These are phyloP conservation scores for Moricandia arvensis DNA, from an alignment of 345 rosid species.

Conservation along the genomic window DNA sequence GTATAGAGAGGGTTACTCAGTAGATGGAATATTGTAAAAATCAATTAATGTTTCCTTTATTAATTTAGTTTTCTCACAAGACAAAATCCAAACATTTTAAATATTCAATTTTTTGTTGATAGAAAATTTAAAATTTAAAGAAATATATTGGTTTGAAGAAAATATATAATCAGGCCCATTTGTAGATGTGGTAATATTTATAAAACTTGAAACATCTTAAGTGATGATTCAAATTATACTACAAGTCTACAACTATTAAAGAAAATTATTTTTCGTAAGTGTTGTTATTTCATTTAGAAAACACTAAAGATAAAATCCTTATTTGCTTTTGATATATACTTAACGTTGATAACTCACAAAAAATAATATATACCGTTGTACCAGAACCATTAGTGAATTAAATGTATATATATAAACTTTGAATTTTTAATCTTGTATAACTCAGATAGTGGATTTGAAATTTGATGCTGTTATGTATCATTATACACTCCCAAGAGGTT, in stretches of 20 bases:
- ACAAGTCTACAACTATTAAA: neutral
- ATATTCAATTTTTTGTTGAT: neutral
- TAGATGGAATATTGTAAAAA: neutral
- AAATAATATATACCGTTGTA: neutral
- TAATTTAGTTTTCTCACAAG: neutral
- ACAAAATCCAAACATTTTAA: neutral
- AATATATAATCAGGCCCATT: neutral
- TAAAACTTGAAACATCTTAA: neutral
- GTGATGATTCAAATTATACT: neutral
- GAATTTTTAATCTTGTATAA: neutral
- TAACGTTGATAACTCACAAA: neutral
- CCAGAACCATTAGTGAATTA: neutral
- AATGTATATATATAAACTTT: neutral
- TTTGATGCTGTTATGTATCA: neutral
- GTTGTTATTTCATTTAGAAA: neutral
- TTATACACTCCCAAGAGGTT: neutral
- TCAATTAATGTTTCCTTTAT: neutral
- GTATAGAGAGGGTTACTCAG: neutral
- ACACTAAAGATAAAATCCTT: neutral
- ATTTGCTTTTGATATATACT: neutral
- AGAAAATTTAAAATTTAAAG: neutral
- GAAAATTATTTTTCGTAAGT: neutral
- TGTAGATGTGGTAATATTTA: neutral
- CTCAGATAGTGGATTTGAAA: neutral
- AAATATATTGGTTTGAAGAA: neutral